Conservation (phyloP, 306 rosid species). For the Vachellia collinsii region DNA sequence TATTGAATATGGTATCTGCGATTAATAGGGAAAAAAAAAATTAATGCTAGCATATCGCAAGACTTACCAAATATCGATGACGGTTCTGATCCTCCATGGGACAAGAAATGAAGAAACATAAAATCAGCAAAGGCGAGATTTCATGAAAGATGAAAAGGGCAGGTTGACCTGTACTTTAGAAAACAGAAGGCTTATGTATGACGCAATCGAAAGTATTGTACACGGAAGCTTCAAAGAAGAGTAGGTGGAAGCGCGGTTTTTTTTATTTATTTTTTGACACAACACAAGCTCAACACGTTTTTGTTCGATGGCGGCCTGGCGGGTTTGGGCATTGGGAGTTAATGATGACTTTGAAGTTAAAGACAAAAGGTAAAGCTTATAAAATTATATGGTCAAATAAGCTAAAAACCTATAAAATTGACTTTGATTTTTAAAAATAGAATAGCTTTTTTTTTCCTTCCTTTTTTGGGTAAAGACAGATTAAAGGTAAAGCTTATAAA, state of each 20-base stretch:
- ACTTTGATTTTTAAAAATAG: no score
- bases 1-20: constrained; percentile 3
- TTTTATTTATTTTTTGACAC: no score
- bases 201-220: neutral
- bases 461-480: no score
- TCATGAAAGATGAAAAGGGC: neutral
- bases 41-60: neutral
- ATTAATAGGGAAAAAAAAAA: neutral
- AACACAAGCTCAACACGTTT: no score
- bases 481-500: no score
- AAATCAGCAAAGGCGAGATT: constrained; percentile 9
- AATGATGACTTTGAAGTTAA: no score
- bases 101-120: constrained; percentile 24
- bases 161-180: constrained; percentile 6
- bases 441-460: no score
- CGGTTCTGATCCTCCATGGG: neutral
- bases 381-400: no score
- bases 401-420: no score
- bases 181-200: neutral
- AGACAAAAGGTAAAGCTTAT: no score
- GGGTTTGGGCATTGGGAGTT: neutral
- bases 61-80: neutral
- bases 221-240: neutral
- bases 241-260: neutral
- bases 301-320: neutral